A percentile compares a stretch with the other conserved stretches of the same genome.
These are phyloP conservation scores for Gorgonomyces haynaldii DNA, from an alignment of 192 early-diverging fungal genomes.

Conservation along the genomic window DNA sequence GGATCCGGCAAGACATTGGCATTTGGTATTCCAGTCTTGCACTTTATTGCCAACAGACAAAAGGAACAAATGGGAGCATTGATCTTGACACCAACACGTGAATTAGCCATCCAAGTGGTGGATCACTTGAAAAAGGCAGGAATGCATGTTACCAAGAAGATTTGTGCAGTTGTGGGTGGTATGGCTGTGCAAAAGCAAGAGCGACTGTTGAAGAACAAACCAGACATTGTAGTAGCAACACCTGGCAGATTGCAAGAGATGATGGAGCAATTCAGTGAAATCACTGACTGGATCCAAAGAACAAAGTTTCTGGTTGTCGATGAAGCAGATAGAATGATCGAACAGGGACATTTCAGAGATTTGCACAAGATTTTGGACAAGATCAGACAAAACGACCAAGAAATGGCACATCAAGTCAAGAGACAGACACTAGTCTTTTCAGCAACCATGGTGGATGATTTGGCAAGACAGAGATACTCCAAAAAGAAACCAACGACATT, in stretches of 20 bases:
- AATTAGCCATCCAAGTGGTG: constrained; percentile 88
- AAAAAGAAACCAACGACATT: constrained; percentile 9
- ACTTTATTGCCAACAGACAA: constrained; percentile 41
- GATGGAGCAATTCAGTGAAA: constrained; percentile 36
- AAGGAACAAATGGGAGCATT: constrained; percentile 34
- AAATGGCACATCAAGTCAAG: constrained; percentile 2
- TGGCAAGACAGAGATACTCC: constrained; percentile 4
- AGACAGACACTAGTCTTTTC: constrained; percentile 91
- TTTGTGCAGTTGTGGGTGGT: constrained; percentile 81
- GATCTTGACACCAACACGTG: constrained; percentile 84
- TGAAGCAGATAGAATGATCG: constrained; percentile 91
- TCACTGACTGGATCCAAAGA: constrained; percentile 39
- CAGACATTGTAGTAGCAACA: constrained; percentile 88
- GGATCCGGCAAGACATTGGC: constrained; percentile 92
- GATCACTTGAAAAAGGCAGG: constrained; percentile 55
- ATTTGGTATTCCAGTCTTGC: constrained; percentile 87
- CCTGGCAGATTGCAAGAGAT: constrained; percentile 75
- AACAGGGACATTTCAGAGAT: constrained; percentile 83
- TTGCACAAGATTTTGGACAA: constrained; percentile 57
- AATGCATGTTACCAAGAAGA: constrained; percentile 19
- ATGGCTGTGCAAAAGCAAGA: constrained; percentile 89
- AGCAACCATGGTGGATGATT: constrained; percentile 57
- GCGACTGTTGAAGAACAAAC: constrained; percentile 48
- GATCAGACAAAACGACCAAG: constrained; percentile 5
- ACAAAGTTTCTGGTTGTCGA: constrained; percentile 77